Base-by-base conservation (phyloP, 306 rosid species). In the Abrus precatorius region DNA sequence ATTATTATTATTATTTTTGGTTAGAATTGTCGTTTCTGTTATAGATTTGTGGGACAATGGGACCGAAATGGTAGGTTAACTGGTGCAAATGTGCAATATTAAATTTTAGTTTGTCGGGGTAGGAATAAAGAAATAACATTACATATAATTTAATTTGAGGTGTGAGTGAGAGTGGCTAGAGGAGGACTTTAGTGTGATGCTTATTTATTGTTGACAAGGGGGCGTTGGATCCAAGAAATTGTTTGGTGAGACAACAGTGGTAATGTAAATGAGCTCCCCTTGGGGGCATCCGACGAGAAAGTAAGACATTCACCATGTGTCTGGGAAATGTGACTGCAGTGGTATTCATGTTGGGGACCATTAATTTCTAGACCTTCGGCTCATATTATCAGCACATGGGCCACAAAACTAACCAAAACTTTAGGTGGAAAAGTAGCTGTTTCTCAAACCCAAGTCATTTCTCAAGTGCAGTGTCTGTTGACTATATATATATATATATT, bases 191-290 rank as follows among this genome's bases (percentile, higher is more conserved):
- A 41, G 50, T 63, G 57, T 69, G 76, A 66, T 72, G 75, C 38
- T 63, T 70, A 71, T 27, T 72, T 48, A 80, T 67, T 61, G 72
- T 55, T 76, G 70, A 49, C 67, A 66, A 75, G 45, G 71, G 71
- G 67, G 90, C 82, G 79, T 86, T 83, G 83, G 86, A 86, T 88
- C 89, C 87, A 61, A 86, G 82, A 12, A 82, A 76, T 5, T 61
- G 88, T 77, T 71, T 84, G 88, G 80, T 86, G 66, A 68, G 80
- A 86, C 40, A 74, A 79, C 47, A 48, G 47, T 74, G 60, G 29
- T 60, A 72, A 40, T 80, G 54, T 64, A 72, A 78, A 86, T 75
- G 86, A 69, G 77, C 72, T 67, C 28, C 55, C 74, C 48, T 40
- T 56, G 57, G 47, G 75, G 79, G 69, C 78, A 61, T 60, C 53